Evolutionary conservation across 495 filamentous ascomycete genomes (phyloP), one percentile per base, ranked within the genome.

Genomic region (Bombardia bombarda): DNA sequence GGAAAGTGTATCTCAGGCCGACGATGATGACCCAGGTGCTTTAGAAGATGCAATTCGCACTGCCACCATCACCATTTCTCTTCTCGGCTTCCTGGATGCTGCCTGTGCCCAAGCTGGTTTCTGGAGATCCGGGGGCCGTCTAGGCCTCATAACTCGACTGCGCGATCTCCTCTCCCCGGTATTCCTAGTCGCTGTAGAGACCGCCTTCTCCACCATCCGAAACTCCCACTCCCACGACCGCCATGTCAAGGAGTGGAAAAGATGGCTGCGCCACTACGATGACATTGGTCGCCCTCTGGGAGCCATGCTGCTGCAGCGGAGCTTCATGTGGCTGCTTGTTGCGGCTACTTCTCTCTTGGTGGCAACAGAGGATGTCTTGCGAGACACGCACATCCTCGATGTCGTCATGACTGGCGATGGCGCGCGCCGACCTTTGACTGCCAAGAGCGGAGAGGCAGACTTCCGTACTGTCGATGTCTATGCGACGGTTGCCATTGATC

Each of bases 271-370:
- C n/a, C 82, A 86, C 34, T 97, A 98, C 60, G 79, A 88, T 20
- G 74, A 77, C 7, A 70, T 77, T 42, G 84, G 84, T 10, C 78
- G 84, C 13, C 90, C 92, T 2, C 62, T 97, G 23, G 89, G 92
- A 4, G 87, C 88, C n/a, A 90, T 95, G 85, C 67, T 96, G 7
- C 62, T 98, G 13, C 87, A 89, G 57, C 79, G 84, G 53, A 86
- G 79, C 39, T 89, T 89, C 57, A 90, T 90, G 78, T 79, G 77
- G 56, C 77, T 97, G 36, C 70, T 93, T 20, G 82, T 87, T 41
- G 79, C 87, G 5, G 80, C 76, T 40, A 86, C 85, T n/a, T 83
- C 84, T 7, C 67, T 81, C 16, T 69, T 93, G 38, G 68, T 86
- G 18, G 68, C 78, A 35, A 74, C 80, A 12, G 71, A 76, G 2